Conservation (phyloP, 192 early-diverging fungal species). For the Coemansia sp. region DNA sequence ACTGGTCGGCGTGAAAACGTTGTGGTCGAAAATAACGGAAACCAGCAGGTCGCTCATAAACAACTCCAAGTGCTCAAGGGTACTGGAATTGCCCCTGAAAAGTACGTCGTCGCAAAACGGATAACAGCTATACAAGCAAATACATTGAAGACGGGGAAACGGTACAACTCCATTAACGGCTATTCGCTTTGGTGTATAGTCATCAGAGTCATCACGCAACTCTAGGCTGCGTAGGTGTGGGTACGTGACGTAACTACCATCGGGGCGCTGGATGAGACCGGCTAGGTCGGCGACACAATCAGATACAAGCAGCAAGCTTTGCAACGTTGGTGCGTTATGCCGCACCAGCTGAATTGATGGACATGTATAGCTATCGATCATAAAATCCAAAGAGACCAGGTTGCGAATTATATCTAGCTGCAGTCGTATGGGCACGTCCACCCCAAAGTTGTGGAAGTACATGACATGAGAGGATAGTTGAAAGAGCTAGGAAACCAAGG, state of each 20-base stretch:
- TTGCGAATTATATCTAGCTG: neutral
- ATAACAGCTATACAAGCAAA: neutral
- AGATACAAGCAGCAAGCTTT: neutral
- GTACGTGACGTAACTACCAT: neutral
- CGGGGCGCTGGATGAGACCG: constrained; percentile 1
- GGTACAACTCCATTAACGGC: neutral
- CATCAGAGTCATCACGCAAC: neutral
- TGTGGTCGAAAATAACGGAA: neutral
- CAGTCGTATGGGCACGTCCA: neutral
- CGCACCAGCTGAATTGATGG: neutral
- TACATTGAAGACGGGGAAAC: neutral
- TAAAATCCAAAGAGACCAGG: neutral
- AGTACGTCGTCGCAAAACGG: constrained; percentile 15
- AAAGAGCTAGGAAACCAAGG: neutral
- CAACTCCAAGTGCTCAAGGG: neutral
- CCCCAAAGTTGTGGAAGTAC: neutral
- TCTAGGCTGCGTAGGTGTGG: neutral
- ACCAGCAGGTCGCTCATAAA: neutral
- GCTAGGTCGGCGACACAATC: neutral
- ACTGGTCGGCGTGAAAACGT: neutral
- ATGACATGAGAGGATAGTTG: neutral
- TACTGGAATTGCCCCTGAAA: constrained; percentile 7
- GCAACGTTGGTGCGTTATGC: neutral
- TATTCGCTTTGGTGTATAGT: neutral
- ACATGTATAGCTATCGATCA: neutral